phyloP scores from a whole-genome alignment of 169 alveolate species.

The Plasmodium gallinaceum region DNA sequence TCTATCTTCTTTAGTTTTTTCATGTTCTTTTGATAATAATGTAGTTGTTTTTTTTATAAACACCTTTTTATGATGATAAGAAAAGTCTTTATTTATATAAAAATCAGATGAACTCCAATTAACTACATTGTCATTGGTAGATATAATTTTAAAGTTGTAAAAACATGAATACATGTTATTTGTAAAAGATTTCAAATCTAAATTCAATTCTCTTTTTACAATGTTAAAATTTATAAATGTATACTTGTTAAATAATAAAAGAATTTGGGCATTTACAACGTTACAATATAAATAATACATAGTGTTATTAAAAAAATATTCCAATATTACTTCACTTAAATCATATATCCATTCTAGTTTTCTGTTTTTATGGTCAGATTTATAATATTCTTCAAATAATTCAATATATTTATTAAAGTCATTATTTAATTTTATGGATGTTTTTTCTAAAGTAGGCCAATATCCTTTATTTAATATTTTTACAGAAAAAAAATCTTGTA shows the following conservation, averaged over 20 bases:
- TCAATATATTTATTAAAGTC: constrained; percentile 74
- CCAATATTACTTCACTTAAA: constrained; percentile 81
- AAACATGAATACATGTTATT: constrained; percentile 64
- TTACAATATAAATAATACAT: constrained; percentile 77
- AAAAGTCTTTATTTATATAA: constrained; percentile 43
- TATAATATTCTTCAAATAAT: constrained; percentile 81
- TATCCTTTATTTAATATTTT: constrained; percentile 84
- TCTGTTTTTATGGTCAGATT: constrained; percentile 80
- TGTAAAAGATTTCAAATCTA: constrained; percentile 64
- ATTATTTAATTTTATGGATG: constrained; percentile 76
- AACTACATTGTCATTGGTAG: constrained; percentile 21
- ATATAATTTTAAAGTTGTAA: constrained; percentile 30
- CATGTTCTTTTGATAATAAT: constrained; percentile 66
- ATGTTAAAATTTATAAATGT: constrained; percentile 63
- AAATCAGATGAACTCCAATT: constrained; percentile 62
- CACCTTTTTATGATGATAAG: constrained; percentile 47
- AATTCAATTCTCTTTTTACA: constrained; percentile 31
- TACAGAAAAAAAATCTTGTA: constrained; percentile 78
- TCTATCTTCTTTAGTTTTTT: constrained; percentile 83
- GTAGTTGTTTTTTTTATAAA: constrained; percentile 65
- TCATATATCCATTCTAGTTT: constrained; percentile 85
- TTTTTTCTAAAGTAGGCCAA: constrained; percentile 84
- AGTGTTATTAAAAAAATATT: constrained; percentile 21
- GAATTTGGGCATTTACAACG: constrained; percentile 82
- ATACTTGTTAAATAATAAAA: constrained; percentile 81